Evolutionary conservation across 2,329 filamentous ascomycete genomes (phyloP).

Genomic region (Thermoascus crustaceus): DNA sequence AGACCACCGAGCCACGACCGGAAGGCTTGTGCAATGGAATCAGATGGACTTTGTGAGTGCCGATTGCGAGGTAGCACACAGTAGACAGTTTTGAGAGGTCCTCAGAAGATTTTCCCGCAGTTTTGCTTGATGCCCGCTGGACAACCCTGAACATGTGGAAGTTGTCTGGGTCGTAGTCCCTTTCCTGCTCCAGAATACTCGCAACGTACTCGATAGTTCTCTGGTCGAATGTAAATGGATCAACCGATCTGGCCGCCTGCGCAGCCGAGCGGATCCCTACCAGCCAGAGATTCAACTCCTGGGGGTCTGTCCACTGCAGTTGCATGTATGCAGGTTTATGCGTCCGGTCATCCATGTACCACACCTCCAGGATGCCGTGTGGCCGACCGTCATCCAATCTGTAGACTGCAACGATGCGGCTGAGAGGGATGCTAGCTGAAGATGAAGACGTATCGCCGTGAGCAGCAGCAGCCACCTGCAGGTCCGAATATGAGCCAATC

Average conservation of each 20-base stretch:
- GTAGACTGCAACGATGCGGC: slow-evolving; percentile 60
- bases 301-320: slow-evolving; percentile 55
- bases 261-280: slow-evolving; percentile 53
- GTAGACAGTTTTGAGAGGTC: slow-evolving; percentile 58
- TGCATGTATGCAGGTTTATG: slow-evolving; percentile 54
- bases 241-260: slow-evolving; percentile 45
- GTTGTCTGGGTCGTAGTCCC: slow-evolving; percentile 59
- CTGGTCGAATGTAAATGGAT: slow-evolving; percentile 47
- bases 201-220: slow-evolving; percentile 55
- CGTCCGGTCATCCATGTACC: slow-evolving; percentile 58
- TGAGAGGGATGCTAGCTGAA: slow-evolving; percentile 50
- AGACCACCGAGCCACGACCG: slow-evolving; percentile 47
- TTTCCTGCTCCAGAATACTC: slow-evolving; percentile 54
- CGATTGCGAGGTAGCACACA: slow-evolving; percentile 61
- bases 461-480: slow-evolving; percentile 50
- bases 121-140: slow-evolving; percentile 52
- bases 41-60: slow-evolving; percentile 61
- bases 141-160: slow-evolving; percentile 64
- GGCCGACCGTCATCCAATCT: slow-evolving; percentile 59
- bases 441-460: too few relatives aligned
- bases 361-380: slow-evolving; percentile 59
- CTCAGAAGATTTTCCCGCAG: slow-evolving; percentile 51
- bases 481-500: slow-evolving; percentile 53
- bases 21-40: slow-evolving; percentile 55
- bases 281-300: slow-evolving; percentile 60